phyloP scores from a whole-genome alignment of 108 stramenopile species.

The Pseudonitzschia multiseries region DNA sequence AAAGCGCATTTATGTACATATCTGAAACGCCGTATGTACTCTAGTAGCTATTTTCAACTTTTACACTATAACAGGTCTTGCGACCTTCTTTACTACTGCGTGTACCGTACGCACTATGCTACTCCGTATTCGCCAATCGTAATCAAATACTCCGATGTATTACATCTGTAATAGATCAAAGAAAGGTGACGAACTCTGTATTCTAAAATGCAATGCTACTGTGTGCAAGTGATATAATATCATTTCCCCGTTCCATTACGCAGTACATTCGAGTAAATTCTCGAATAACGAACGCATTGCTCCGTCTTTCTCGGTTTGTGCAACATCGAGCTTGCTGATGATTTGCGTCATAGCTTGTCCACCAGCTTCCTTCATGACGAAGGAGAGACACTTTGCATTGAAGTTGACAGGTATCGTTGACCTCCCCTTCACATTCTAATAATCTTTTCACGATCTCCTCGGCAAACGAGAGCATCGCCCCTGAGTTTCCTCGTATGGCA shows the following conservation, averaged over 20 bases:
- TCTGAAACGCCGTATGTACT: too few relatives aligned
- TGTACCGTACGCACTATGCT: too few relatives aligned
- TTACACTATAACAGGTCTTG: too few relatives aligned
- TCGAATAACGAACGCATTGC: constrained; percentile 11
- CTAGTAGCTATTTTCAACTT: too few relatives aligned
- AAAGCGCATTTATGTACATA: too few relatives aligned
- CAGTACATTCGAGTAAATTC: constrained; percentile 6
- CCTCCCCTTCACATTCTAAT: constrained; percentile 4
- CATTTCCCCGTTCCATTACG: background rate
- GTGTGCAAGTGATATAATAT: too few relatives aligned
- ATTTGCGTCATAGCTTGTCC: background rate
- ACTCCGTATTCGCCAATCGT: too few relatives aligned
- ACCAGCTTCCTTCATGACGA: background rate
- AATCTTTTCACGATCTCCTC: constrained; percentile 5
- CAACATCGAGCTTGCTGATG: background rate
- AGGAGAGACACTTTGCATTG: constrained; percentile 23
- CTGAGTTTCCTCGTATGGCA: constrained; percentile 12
- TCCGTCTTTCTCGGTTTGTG: background rate
- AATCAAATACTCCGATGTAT: too few relatives aligned
- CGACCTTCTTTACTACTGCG: too few relatives aligned
- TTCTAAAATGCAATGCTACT: too few relatives aligned
- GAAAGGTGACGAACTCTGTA: too few relatives aligned
- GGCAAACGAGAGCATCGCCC: constrained; percentile 1
- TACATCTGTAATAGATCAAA: too few relatives aligned
- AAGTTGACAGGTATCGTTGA: constrained; percentile 4